phyloP scores from a whole-genome alignment of 2,329 filamentous ascomycete species.

The Diplocarpon rosae region DNA sequence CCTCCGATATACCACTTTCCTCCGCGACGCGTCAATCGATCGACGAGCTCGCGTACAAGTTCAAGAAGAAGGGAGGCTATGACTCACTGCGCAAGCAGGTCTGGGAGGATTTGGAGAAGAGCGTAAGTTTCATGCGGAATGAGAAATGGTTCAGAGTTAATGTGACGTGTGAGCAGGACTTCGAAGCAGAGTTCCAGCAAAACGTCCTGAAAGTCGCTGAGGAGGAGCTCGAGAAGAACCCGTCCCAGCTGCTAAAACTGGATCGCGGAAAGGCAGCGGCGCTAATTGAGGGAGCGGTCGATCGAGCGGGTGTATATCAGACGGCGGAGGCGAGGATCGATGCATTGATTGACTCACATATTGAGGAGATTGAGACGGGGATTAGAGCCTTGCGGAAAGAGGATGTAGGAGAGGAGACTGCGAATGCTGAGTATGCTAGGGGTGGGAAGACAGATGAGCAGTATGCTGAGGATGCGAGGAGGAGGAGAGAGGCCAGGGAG shows the following conservation, averaged over 20 bases:
- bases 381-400: constrained; percentile 56
- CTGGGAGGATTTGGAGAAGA: constrained; percentile 63
- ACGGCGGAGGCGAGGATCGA: constrained; percentile 58
- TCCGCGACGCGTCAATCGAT: constrained; percentile 64
- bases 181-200: constrained; percentile 55
- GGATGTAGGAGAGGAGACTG: constrained; percentile 60
- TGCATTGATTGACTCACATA: constrained; percentile 50
- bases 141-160: constrained; percentile 1
- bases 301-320: constrained; percentile 66
- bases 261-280: constrained; percentile 64
- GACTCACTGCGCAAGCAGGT: constrained; percentile 67
- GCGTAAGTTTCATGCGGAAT: constrained; percentile 35
- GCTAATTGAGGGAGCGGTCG: constrained; percentile 67
- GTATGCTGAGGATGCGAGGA: constrained; percentile 57
- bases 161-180: constrained; percentile 40
- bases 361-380: constrained; percentile 54
- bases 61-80: constrained; percentile 80
- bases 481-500: constrained; percentile 48
- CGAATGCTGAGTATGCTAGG: constrained; percentile 50
- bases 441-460: constrained; percentile 65
- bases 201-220: constrained; percentile 60
- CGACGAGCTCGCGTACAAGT: constrained; percentile 64
- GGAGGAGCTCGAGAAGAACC: constrained; percentile 64
- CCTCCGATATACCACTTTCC: constrained; percentile 63
- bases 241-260: constrained; percentile 57